Percentiles rank a stretch among this genome's conserved stretches.
Conservation (phyloP, 1,139 yeast species). For the Hemisphaericaspora subhashii region DNA sequence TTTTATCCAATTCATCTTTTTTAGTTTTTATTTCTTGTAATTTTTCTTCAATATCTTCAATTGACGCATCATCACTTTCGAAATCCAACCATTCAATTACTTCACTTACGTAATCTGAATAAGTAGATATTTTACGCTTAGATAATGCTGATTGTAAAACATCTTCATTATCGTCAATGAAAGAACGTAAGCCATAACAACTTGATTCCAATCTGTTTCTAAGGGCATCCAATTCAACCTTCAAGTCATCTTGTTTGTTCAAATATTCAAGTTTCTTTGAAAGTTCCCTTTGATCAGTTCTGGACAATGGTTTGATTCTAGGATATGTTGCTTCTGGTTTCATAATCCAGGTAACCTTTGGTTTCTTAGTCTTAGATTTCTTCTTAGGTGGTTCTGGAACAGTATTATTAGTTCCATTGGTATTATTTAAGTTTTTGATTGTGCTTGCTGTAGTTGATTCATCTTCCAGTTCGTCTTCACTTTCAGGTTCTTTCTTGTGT, state of each 20-base stretch:
- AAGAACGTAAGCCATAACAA: slow-evolving; percentile 57
- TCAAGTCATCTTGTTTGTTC: slow-evolving; percentile 46
- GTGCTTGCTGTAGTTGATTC: neutral
- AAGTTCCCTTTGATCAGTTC: slow-evolving; percentile 36
- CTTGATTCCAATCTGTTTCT: slow-evolving; percentile 58
- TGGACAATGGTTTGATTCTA: slow-evolving; percentile 46
- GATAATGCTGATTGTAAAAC: slow-evolving; percentile 34
- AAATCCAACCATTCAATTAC: slow-evolving; percentile 78
- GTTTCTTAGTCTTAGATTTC: slow-evolving; percentile 22
- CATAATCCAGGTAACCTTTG: slow-evolving; percentile 18
- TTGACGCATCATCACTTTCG: slow-evolving; percentile 58
- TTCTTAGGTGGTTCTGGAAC: slow-evolving; percentile 17
- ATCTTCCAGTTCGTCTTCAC: slow-evolving; percentile 13
- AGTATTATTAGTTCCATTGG: slow-evolving; percentile 20
- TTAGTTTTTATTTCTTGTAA: slow-evolving; percentile 21
- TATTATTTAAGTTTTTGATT: slow-evolving; percentile 11
- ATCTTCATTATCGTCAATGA: slow-evolving; percentile 49
- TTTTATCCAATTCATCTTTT: slow-evolving; percentile 22
- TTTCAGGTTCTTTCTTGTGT: slow-evolving; percentile 20
- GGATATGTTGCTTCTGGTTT: slow-evolving; percentile 36
- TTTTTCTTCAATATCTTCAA: slow-evolving; percentile 38
- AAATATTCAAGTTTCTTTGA: slow-evolving; percentile 30
- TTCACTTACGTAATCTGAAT: slow-evolving; percentile 37
- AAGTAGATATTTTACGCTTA: slow-evolving; percentile 29
- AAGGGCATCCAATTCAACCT: slow-evolving; percentile 46